phyloP scores from a whole-genome alignment of 2,329 filamentous ascomycete genomes.

The Cladophialophora immunda region DNA sequence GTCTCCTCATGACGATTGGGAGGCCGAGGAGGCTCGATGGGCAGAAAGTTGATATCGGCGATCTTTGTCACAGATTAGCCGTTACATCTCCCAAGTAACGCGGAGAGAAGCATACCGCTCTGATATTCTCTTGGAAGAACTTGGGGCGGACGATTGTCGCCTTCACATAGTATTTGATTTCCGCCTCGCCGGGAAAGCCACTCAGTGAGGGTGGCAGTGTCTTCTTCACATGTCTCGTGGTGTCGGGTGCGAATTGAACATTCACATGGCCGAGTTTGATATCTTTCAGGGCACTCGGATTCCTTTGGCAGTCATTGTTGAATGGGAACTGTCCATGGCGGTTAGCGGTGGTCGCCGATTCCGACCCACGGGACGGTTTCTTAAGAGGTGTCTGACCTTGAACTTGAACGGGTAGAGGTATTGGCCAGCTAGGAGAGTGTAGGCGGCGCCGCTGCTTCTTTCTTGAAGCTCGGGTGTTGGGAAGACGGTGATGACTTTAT shows the following conservation, averaged over 20 bases:
- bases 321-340: slow-evolving; percentile 53
- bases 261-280: slow-evolving; percentile 56
- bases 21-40: slow-evolving; percentile 86
- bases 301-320: slow-evolving; percentile 58
- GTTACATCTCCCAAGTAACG: neutral
- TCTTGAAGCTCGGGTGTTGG: slow-evolving; percentile 54
- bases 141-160: slow-evolving; percentile 90
- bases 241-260: slow-evolving; percentile 55
- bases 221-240: slow-evolving; percentile 75
- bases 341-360: slow-evolving; percentile 14
- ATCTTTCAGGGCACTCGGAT: slow-evolving; percentile 56
- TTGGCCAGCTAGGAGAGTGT: slow-evolving; percentile 55
- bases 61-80: slow-evolving; percentile 27
- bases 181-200: slow-evolving; percentile 86
- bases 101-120: slow-evolving; percentile 52
- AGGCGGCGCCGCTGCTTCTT: slow-evolving; percentile 45
- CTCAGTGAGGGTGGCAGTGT: slow-evolving; percentile 88
- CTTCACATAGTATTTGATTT: slow-evolving; percentile 94
- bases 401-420: slow-evolving; percentile 61
- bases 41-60: slow-evolving; percentile 78
- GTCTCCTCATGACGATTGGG: slow-evolving; percentile 75
- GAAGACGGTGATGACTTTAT: slow-evolving; percentile 58
- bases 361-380: neutral
- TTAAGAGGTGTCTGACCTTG: slow-evolving; percentile 50
- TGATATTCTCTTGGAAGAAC: slow-evolving; percentile 89